Evolutionary conservation across 208 protist species (phyloP), one percentile per base, ranked within the genome.

Genomic region (Trypanosoma caninum): DNA sequence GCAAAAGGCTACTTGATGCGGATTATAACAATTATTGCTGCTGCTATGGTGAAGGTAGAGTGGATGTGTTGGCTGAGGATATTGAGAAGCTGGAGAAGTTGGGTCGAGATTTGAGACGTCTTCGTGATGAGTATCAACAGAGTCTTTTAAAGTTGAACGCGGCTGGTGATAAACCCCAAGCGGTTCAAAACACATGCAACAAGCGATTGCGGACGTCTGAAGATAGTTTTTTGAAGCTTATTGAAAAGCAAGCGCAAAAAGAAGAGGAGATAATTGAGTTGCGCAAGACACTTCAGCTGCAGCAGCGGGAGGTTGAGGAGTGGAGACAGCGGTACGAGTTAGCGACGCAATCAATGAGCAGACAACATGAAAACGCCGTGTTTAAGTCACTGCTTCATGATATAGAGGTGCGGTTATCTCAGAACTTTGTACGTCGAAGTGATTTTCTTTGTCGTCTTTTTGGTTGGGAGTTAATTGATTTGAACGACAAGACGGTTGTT

Each of bases 391-490:
- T 72, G 6, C 31, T 72, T 27, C 55, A 35, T 0, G 57, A 59
- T 16, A 52, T 65, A 8, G 46, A 65, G 48, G 34, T 23, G 10
- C 47, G 28, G 3, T 22, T 60, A 1, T 46, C 37, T 23, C 11
- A 37, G 28, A 51, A 55, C 14, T 25, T 40, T 7, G 28, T 16
- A 1, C 23, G 27, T 14, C 18, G 44, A 37, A 42, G 20, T 33
- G 18, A 48, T 10, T 23, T 30, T 14, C 27, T 72, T 2, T 72
- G 65, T 55, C 47, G 34, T 18, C 38, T 72, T 38, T 72, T 72
- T 54, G 65, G 65, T n/a, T 72, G 65, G 65, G 41, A 72, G 16
- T 40, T 72, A 20, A 20, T 64, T 2, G 40, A 60, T 0, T 25
- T 72, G 8, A 63, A 23, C 11, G 34, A 52, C 18, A 45, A 45